These are phyloP conservation scores for Paraleonurus japonicus DNA, from an alignment of 257 asterid species.

Conservation along the genomic window DNA sequence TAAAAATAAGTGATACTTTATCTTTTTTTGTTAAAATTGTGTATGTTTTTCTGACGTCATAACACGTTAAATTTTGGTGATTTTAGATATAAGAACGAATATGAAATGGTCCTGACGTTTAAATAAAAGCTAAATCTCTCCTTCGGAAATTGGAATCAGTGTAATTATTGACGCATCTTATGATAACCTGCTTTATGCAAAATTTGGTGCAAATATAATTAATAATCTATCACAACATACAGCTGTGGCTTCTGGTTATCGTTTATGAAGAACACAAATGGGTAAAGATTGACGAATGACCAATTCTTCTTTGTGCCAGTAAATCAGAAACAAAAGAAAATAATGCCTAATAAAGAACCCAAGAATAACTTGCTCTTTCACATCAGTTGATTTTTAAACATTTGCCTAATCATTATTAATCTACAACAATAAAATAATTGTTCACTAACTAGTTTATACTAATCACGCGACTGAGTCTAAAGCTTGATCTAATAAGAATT, in stretches of 20 bases:
- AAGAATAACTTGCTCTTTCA: too few relatives aligned
- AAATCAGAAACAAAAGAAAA: background rate
- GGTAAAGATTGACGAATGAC: background rate
- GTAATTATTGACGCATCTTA: background rate
- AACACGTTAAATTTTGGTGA: background rate
- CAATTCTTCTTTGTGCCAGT: background rate
- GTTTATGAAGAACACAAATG: slow-evolving; percentile 16
- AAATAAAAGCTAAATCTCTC: background rate
- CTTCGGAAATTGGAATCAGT: background rate
- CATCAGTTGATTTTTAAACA: background rate
- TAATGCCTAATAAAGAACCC: background rate
- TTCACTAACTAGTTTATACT: background rate
- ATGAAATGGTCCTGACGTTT: slow-evolving; percentile 5
- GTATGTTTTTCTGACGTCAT: background rate
- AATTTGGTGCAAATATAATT: background rate
- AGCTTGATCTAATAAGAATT: background rate
- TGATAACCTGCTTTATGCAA: background rate
- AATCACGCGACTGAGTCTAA: too few relatives aligned
- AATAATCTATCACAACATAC: background rate
- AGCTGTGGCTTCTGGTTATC: background rate
- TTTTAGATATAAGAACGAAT: background rate
- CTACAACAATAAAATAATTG: background rate
- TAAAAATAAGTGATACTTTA: too few relatives aligned
- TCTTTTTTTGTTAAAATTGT: too few relatives aligned
- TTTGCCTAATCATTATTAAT: too few relatives aligned